phyloP scores from a whole-genome alignment of 2,329 filamentous ascomycete genomes.

The Stenocarpella maydis region DNA sequence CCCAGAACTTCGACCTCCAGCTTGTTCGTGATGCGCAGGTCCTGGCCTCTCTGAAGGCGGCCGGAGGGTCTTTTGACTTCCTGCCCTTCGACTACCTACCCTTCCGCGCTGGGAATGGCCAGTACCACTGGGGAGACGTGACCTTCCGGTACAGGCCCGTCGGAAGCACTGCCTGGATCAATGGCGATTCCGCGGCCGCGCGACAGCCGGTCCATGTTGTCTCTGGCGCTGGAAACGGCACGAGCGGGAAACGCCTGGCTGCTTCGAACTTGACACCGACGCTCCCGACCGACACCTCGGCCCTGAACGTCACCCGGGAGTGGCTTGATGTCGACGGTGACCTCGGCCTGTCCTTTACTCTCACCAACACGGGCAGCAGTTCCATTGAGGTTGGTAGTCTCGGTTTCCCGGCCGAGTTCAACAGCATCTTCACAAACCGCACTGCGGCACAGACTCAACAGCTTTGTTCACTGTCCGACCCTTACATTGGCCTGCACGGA shows the following conservation, averaged over 20 bases:
- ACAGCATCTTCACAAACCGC: constrained; percentile 66
- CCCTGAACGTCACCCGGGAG: constrained; percentile 57
- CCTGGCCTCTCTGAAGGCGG: constrained; percentile 55
- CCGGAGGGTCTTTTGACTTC: constrained; percentile 58
- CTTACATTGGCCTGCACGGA: constrained; percentile 67
- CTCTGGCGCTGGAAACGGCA: constrained; percentile 38
- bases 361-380: constrained; percentile 53
- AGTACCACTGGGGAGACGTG: constrained; percentile 67
- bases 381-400: constrained; percentile 63
- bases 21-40: constrained; percentile 56
- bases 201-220: constrained; percentile 48
- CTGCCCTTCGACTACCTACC: constrained; percentile 60
- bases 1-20: constrained; percentile 51
- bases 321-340: constrained; percentile 60
- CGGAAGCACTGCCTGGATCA: constrained; percentile 51
- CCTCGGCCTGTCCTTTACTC: constrained; percentile 59
- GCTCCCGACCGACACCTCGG: constrained; percentile 44
- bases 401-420: constrained; percentile 67
- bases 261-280: constrained; percentile 53
- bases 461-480: constrained; percentile 64
- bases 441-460: constrained; percentile 56
- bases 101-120: constrained; percentile 56
- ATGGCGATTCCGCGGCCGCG: constrained; percentile 54
- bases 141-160: constrained; percentile 61
- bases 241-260: constrained; percentile 43